These are phyloP conservation scores for Penicillium hesseltinei DNA, from an alignment of 2,329 filamentous ascomycete genomes.

Conservation along the genomic window DNA sequence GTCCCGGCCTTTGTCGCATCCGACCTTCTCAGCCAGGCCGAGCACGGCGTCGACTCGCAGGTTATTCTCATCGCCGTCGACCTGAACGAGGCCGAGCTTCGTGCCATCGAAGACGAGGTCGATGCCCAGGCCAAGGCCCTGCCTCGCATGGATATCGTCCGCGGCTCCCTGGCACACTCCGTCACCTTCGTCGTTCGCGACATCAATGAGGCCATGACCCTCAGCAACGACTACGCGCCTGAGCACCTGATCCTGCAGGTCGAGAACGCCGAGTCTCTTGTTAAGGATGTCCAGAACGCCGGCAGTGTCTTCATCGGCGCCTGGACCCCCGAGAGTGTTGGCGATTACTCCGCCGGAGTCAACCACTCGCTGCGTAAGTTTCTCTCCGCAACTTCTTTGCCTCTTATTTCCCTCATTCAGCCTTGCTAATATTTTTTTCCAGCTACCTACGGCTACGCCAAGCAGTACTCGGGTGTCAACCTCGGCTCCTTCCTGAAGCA, in stretches of 20 bases:
- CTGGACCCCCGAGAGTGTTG: conserved; percentile 97
- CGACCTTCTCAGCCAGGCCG: conserved; percentile 90
- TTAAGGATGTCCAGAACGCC: conserved; percentile 83
- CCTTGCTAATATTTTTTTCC: conserved; percentile 21
- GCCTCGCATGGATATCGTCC: conserved; percentile 88
- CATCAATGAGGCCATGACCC: conserved; percentile 69
- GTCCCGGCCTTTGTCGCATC: conserved; percentile 95
- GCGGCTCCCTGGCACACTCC: conserved; percentile 85
- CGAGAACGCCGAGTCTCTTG: conserved; percentile 68
- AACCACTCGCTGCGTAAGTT: conserved; percentile 94
- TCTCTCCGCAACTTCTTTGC: background rate
- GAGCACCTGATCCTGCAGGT: conserved; percentile 95
- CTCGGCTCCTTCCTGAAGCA: conserved; percentile 95
- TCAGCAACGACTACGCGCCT: conserved; percentile 93
- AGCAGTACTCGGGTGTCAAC: conserved; percentile 98
- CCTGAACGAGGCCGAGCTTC: conserved; percentile 68
- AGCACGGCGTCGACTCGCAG: conserved; percentile 95
- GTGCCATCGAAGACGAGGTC: conserved; percentile 86
- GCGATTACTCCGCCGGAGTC: conserved; percentile 95
- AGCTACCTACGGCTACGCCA: conserved; percentile 97
- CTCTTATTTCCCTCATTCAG: background rate
- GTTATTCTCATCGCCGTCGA: conserved; percentile 87
- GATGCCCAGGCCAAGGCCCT: conserved; percentile 82
- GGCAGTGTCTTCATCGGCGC: conserved; percentile 93
- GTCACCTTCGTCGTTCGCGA: conserved; percentile 76